A percentile compares a stretch with the other conserved stretches of the same genome.
Conservation (phyloP, 306 rosid species). For the Ceratonia siliqua region DNA sequence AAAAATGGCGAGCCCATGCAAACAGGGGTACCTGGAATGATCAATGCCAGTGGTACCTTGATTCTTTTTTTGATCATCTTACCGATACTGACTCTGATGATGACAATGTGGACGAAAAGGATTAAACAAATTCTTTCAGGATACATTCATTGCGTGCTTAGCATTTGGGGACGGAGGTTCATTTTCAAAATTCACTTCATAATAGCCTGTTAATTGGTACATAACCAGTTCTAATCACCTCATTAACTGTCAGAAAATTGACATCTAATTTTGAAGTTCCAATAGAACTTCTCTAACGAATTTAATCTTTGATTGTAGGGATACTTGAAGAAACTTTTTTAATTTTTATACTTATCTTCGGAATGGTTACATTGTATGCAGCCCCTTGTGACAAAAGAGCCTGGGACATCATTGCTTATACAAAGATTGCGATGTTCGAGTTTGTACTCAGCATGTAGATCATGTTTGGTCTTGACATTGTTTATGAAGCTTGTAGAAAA, state of each 20-base stretch:
- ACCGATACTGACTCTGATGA: conserved; percentile 62
- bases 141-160: not conserved
- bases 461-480: not conserved
- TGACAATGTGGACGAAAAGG: conserved; percentile 33
- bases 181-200: conserved; percentile 22
- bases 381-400: not conserved
- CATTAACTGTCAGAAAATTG: not conserved
- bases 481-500: conserved; percentile 10
- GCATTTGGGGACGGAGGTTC: not conserved
- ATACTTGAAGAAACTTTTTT: not conserved
- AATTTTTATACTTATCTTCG: not conserved
- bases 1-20: conserved; percentile 74
- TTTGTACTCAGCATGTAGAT: not conserved
- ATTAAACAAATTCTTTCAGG: conserved; percentile 13
- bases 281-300: not conserved
- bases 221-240: not conserved
- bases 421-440: not conserved
- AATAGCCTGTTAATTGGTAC: conserved; percentile 26
- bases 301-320: not conserved
- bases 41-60: conserved; percentile 77
- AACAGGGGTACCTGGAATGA: conserved; percentile 70
- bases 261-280: not conserved
- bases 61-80: conserved; percentile 66
- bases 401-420: not conserved
- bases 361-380: not conserved